phyloP scores from a whole-genome alignment of 306 rosid species.

The Trichosanthes cucumerina region DNA sequence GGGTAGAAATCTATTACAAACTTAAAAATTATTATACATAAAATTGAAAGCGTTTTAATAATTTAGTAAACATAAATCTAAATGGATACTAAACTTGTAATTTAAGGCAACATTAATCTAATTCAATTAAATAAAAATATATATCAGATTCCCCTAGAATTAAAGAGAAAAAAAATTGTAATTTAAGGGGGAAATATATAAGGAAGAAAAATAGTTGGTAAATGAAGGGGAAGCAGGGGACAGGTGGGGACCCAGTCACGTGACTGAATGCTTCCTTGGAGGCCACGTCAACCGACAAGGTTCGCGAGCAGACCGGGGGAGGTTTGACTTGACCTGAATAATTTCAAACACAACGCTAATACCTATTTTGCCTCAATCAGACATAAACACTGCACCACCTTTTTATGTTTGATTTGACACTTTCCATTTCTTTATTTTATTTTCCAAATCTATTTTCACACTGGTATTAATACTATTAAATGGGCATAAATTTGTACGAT shows the following conservation, averaged over 20 bases:
- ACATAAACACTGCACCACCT: neutral
- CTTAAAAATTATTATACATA: too few species aligned
- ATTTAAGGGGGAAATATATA: too few species aligned
- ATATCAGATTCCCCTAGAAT: too few species aligned
- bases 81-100: too few species aligned
- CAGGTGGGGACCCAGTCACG: conserved; percentile 28
- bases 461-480: too few species aligned
- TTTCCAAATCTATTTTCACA: neutral
- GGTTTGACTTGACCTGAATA: neutral
- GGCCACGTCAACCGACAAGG: conserved; percentile 29
- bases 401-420: neutral
- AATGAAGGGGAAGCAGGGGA: conserved; percentile 11
- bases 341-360: neutral
- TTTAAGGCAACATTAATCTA: too few species aligned
- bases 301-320: conserved; percentile 10
- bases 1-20: too few species aligned
- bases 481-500: too few species aligned
- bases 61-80: too few species aligned
- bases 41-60: too few species aligned
- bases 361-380: neutral
- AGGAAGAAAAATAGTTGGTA: neutral
- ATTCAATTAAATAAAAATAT: too few species aligned
- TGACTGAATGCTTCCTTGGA: conserved; percentile 6
- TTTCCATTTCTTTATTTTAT: neutral
- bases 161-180: too few species aligned